Evolutionary conservation across 352 stramenopile genomes (phyloP).

Genomic region (Thalassiosira mediterranea): DNA sequence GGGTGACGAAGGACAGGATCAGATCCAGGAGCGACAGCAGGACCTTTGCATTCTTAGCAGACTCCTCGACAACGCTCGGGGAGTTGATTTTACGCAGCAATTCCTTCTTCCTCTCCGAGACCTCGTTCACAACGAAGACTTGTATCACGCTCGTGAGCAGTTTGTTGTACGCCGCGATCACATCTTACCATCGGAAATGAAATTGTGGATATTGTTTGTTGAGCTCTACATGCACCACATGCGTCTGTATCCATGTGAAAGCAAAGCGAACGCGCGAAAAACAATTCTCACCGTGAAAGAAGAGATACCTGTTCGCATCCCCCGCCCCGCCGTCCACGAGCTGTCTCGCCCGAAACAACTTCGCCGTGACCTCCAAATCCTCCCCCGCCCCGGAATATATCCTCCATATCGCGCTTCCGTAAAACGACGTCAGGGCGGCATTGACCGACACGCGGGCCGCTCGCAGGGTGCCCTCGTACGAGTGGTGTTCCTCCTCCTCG

Average conservation of each 20-base stretch:
- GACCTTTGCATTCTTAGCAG: conserved; percentile 26
- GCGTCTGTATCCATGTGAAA: too few relatives aligned
- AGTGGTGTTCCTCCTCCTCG: conserved; percentile 1
- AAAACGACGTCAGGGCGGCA: conserved; percentile 37
- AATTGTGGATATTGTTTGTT: too few relatives aligned
- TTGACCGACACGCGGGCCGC: conserved; percentile 23
- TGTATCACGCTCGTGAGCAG: conserved; percentile 30
- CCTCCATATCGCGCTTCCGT: conserved; percentile 14
- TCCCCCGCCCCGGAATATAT: not conserved
- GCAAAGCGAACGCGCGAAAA: not conserved
- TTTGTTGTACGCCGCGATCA: conserved; percentile 21
- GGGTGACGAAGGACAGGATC: conserved; percentile 59
- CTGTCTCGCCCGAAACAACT: conserved; percentile 14
- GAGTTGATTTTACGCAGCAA: conserved; percentile 3
- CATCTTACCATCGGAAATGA: too few relatives aligned
- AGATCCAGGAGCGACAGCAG: conserved; percentile 51
- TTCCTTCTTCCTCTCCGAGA: conserved; percentile 15
- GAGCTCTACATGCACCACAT: too few relatives aligned
- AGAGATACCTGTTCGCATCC: not conserved
- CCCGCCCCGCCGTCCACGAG: conserved; percentile 21
- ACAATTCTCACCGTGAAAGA: too few relatives aligned
- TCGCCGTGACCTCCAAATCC: conserved; percentile 15
- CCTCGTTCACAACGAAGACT: conserved; percentile 23
- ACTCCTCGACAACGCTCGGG: conserved; percentile 1
- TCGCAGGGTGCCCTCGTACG: conserved; percentile 12